phyloP scores from a whole-genome alignment of 306 rosid genomes.

The Rosa multiflora region DNA sequence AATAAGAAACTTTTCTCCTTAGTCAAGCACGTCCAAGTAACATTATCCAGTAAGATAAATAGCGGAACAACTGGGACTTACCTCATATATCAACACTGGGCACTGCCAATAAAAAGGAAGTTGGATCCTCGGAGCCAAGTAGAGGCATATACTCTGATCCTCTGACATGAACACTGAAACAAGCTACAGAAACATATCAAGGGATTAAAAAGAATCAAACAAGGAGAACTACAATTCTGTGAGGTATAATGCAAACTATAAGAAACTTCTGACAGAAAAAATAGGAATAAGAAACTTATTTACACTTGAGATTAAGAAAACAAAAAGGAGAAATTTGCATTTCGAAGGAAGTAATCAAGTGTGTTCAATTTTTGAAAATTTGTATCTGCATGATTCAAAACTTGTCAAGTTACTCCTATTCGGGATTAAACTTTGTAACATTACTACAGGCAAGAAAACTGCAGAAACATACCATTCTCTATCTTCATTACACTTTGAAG shows the following conservation, averaged over 20 bases:
- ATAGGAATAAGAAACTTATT: not conserved
- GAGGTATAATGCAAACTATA: not conserved
- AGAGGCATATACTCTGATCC: slow-evolving; percentile 90
- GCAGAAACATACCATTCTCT: slow-evolving; percentile 67
- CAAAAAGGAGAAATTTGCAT: not conserved
- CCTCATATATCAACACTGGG: slow-evolving; percentile 68
- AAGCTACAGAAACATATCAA: slow-evolving; percentile 56
- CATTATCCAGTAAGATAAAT: not conserved
- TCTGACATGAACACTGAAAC: slow-evolving; percentile 92
- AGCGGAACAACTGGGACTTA: slow-evolving; percentile 20
- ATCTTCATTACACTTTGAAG: slow-evolving; percentile 92
- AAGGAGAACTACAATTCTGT: not conserved
- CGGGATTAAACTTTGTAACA: not conserved
- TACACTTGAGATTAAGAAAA: not conserved
- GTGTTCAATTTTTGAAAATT: not conserved
- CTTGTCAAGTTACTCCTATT: not conserved
- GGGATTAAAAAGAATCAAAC: not conserved
- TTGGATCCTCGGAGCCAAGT: slow-evolving; percentile 67
- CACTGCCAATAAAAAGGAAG: slow-evolving; percentile 69
- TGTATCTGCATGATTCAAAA: not conserved
- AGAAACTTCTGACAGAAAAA: not conserved
- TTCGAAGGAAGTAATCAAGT: not conserved
- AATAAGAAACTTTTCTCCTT: not conserved
- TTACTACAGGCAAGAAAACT: not conserved
- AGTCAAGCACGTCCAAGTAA: not conserved